Evolutionary conservation across 768 basidiomycete genomes (phyloP).

Genomic region (Rhodotorula babjevae): DNA sequence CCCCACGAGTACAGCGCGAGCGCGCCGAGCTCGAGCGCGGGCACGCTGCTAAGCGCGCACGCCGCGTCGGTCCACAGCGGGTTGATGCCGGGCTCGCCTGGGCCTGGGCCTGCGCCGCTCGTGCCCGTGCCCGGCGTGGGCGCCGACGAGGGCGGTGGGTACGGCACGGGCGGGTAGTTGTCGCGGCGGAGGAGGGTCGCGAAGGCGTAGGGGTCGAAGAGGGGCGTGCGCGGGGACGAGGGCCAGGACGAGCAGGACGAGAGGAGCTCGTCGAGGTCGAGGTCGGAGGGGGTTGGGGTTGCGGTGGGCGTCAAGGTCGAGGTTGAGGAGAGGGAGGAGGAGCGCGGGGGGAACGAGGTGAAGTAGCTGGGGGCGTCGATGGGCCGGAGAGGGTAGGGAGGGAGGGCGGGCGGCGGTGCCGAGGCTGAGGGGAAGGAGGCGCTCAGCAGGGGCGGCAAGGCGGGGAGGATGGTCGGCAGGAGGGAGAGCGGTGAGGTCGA

Average conservation of each 20-base stretch:
- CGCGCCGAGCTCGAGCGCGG: not conserved
- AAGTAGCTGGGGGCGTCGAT: not conserved
- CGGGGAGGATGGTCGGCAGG: not conserved
- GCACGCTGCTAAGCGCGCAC: not conserved
- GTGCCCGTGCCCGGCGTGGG: no score
- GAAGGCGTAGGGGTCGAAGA: not conserved
- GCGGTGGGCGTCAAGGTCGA: not conserved
- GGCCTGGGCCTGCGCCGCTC: no score
- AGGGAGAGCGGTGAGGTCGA: not conserved
- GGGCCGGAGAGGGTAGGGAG: no score
- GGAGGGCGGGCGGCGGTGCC: not conserved
- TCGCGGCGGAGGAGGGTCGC: no score
- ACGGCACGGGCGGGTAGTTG: conserved; percentile 9
- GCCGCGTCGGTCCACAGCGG: not conserved
- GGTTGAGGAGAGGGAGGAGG: not conserved
- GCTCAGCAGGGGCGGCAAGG: not conserved
- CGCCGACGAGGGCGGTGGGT: not conserved
- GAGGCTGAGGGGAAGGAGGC: not conserved
- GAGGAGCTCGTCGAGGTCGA: not conserved
- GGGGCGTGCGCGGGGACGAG: not conserved
- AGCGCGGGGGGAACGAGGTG: not conserved
- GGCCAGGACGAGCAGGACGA: conserved; percentile 7
- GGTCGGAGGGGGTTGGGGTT: not conserved
- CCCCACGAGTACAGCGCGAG: not conserved
- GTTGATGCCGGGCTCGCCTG: not conserved